Percentiles rank a stretch among this genome's conserved stretches.
Evolutionary conservation across 257 asterid genomes (phyloP).

Genomic region (Penstemon barbatus): DNA sequence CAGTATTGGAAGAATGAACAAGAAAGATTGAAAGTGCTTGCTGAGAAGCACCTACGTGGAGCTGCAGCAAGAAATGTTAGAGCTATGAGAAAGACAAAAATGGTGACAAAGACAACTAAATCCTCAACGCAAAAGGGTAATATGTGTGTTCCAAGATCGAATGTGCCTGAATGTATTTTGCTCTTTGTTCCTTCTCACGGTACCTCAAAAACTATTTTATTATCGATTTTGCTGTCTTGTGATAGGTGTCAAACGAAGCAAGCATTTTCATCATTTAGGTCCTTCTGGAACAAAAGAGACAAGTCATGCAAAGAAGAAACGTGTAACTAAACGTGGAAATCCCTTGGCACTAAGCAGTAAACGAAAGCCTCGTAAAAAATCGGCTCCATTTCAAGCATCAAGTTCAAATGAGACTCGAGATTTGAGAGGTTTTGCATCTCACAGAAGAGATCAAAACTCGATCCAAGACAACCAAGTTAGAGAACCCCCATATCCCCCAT

Average conservation of each 20-base stretch:
- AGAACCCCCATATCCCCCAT: constrained; percentile 23
- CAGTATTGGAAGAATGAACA: constrained; percentile 70
- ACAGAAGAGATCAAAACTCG: constrained; percentile 29
- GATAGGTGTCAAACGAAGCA: constrained; percentile 42
- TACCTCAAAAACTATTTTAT: not conserved
- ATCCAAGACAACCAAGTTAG: constrained; percentile 28
- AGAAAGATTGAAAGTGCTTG: constrained; percentile 56
- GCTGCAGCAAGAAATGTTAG: constrained; percentile 64
- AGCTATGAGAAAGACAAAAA: constrained; percentile 46
- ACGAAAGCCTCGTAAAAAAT: constrained; percentile 19
- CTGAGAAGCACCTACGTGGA: constrained; percentile 77
- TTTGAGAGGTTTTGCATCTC: constrained; percentile 28
- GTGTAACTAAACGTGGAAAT: constrained; percentile 30
- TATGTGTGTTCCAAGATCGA: not conserved
- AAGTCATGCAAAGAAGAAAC: constrained; percentile 23
- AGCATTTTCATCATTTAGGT: constrained; percentile 32
- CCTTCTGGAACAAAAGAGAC: constrained; percentile 31
- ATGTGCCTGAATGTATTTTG: not conserved
- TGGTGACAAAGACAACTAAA: constrained; percentile 26
- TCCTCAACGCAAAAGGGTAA: constrained; percentile 41
- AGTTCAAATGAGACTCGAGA: constrained; percentile 25
- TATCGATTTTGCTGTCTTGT: constrained; percentile 16
- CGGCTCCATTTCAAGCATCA: constrained; percentile 22
- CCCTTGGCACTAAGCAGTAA: constrained; percentile 30
- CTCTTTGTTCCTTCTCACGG: constrained; percentile 11